Conservation (phyloP, 2,329 filamentous ascomycete genomes). For the Aspergillus phoenicis region DNA sequence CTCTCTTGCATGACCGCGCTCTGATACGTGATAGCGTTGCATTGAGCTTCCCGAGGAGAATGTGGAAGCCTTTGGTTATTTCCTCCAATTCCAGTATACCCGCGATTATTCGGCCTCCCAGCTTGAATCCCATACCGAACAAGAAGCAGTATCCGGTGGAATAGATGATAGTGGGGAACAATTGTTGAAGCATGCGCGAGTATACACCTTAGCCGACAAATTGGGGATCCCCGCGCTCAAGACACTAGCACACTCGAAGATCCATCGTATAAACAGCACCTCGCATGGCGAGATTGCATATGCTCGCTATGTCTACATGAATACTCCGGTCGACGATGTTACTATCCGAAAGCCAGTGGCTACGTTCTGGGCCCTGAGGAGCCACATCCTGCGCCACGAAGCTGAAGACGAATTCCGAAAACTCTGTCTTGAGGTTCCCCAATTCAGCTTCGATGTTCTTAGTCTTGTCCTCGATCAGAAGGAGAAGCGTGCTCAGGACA, state of each 20-base stretch:
- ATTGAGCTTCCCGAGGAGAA: conserved; percentile 70
- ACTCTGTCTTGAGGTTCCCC: conserved; percentile 84
- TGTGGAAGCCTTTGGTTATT: conserved; percentile 73
- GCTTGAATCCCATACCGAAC: conserved; percentile 62
- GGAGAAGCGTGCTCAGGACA: conserved; percentile 44
- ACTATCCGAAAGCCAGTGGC: conserved; percentile 80
- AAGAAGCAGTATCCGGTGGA: conserved; percentile 64
- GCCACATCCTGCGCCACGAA: conserved; percentile 79
- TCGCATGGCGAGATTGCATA: conserved; percentile 90
- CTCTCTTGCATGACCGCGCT: not conserved
- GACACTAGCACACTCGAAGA: conserved; percentile 80
- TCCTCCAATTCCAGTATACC: conserved; percentile 82
- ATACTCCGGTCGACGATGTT: conserved; percentile 69
- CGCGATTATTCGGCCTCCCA: conserved; percentile 77
- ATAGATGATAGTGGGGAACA: conserved; percentile 79
- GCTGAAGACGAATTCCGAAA: conserved; percentile 81
- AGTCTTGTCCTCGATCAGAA: conserved; percentile 55
- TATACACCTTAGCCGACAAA: conserved; percentile 86
- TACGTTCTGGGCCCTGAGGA: conserved; percentile 84
- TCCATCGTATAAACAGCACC: conserved; percentile 85
- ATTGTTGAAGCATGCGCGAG: conserved; percentile 82
- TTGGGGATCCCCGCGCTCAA: conserved; percentile 70
- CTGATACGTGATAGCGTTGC: conserved; percentile 55
- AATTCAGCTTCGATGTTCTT: conserved; percentile 91
- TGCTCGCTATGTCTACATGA: conserved; percentile 84